phyloP scores from a whole-genome alignment of 2,329 filamentous ascomycete species.

The Penicillium sp. region DNA sequence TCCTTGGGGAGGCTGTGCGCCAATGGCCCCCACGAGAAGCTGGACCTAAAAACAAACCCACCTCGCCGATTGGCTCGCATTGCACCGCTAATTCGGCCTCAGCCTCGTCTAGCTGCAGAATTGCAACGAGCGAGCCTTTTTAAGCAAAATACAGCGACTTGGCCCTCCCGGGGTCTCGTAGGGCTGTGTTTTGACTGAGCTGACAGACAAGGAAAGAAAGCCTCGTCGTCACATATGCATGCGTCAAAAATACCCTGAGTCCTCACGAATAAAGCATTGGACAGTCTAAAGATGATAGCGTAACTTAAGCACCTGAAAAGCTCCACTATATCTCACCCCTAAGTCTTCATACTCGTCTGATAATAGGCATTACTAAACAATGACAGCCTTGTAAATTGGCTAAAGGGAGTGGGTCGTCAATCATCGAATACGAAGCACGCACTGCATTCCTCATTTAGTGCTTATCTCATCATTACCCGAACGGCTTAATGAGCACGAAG shows the following conservation, averaged over 20 bases:
- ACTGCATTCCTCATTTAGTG: neutral
- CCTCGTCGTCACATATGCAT: neutral
- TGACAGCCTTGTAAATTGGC: no score
- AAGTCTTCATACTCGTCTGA: neutral
- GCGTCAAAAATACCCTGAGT: neutral
- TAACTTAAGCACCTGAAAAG: no score
- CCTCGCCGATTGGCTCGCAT: neutral
- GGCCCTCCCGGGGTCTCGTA: neutral
- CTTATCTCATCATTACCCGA: neutral
- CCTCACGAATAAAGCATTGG: neutral
- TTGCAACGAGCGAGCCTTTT: no score
- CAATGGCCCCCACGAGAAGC: conserved; percentile 2
- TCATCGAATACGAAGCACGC: neutral
- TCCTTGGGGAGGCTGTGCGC: conserved; percentile 3
- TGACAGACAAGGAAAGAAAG: neutral
- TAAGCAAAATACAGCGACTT: neutral
- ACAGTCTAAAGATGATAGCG: no score
- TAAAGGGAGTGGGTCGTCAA: neutral
- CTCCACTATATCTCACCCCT: neutral
- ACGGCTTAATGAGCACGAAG: neutral
- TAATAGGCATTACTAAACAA: no score
- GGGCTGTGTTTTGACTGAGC: neutral
- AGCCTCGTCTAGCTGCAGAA: neutral
- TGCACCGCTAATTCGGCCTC: neutral
- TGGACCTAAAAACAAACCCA: neutral